Evolutionary conservation across 495 filamentous ascomycete genomes (phyloP).

Genomic region (Aspergillus bertholletiae): DNA sequence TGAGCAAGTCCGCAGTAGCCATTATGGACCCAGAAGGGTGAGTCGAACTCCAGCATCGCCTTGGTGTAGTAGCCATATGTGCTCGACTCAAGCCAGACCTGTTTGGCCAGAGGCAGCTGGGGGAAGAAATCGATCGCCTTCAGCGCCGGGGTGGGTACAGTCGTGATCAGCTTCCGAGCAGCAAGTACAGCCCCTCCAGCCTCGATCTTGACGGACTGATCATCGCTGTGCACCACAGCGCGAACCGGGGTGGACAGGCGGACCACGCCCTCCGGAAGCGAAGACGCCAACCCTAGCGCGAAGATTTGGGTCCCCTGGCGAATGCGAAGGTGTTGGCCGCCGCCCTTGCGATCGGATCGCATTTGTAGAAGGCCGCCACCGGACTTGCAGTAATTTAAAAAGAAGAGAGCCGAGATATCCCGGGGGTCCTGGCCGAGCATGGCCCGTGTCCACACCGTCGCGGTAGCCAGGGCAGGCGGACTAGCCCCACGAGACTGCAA

Average conservation of each 20-base stretch:
- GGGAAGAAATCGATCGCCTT: slow-evolving; percentile 35
- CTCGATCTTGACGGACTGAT: too few species aligned
- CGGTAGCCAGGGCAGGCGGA: slow-evolving; percentile 19
- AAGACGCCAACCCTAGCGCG: too few species aligned
- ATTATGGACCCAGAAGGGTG: slow-evolving; percentile 43
- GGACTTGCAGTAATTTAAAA: slow-evolving; percentile 47
- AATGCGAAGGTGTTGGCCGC: slow-evolving; percentile 42
- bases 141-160: slow-evolving; percentile 29
- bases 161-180: slow-evolving; percentile 34
- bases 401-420: slow-evolving; percentile 43
- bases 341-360: slow-evolving; percentile 36
- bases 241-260: too few species aligned
- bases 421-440: slow-evolving; percentile 42
- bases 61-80: slow-evolving; percentile 38
- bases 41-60: slow-evolving; percentile 29
- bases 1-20: slow-evolving; percentile 33
- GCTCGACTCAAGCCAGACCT: too few species aligned
- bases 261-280: too few species aligned
- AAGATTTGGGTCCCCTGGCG: slow-evolving; percentile 33
- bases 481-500: slow-evolving; percentile 17
- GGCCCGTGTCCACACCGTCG: slow-evolving; percentile 34
- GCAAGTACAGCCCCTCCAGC: slow-evolving; percentile 21
- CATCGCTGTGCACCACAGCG: too few species aligned
- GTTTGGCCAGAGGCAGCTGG: slow-evolving; percentile 19
- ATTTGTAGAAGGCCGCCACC: slow-evolving; percentile 37